Evolutionary conservation across 2,329 filamentous ascomycete genomes (phyloP).

Genomic region (Penicillium fuscoglaucum): DNA sequence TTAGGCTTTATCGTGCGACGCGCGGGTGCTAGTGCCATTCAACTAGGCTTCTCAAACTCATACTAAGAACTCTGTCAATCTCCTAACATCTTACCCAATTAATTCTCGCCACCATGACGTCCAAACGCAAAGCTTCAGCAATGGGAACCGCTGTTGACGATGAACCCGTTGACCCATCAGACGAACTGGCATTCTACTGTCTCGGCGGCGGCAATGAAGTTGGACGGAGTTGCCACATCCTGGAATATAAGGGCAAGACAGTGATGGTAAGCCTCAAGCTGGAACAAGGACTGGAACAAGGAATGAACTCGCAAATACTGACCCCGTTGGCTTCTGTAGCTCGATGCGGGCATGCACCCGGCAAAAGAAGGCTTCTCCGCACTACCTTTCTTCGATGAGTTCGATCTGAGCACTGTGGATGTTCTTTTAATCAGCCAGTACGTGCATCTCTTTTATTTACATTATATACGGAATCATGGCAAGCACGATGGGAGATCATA

Average conservation of each 20-base stretch:
- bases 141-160: conserved; percentile 68
- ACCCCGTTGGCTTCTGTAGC: conserved; percentile 53
- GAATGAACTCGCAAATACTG: conserved; percentile 7
- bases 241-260: conserved; percentile 99
- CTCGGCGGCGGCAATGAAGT: conserved; percentile 96
- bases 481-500: background rate
- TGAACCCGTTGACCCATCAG: conserved; percentile 86
- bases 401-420: conserved; percentile 95
- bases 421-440: conserved; percentile 99
- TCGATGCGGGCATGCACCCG: conserved; percentile 95
- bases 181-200: conserved; percentile 92
- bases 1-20: conserved; percentile 3
- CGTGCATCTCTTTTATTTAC: conserved; percentile 45
- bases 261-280: conserved; percentile 72
- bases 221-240: conserved; percentile 92
- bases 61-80: background rate
- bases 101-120: conserved; percentile 64
- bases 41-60: conserved; percentile 1
- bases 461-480: background rate
- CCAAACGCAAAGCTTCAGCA: conserved; percentile 82
- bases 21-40: conserved; percentile 6
- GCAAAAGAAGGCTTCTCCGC: conserved; percentile 92
- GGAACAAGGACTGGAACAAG: background rate
- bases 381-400: conserved; percentile 97
- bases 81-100: background rate